A percentile compares a stretch with the other conserved stretches of the same genome.
These are phyloP conservation scores for Paxillus ammoniavirescens DNA, from an alignment of 768 basidiomycete genomes.

Conservation along the genomic window DNA sequence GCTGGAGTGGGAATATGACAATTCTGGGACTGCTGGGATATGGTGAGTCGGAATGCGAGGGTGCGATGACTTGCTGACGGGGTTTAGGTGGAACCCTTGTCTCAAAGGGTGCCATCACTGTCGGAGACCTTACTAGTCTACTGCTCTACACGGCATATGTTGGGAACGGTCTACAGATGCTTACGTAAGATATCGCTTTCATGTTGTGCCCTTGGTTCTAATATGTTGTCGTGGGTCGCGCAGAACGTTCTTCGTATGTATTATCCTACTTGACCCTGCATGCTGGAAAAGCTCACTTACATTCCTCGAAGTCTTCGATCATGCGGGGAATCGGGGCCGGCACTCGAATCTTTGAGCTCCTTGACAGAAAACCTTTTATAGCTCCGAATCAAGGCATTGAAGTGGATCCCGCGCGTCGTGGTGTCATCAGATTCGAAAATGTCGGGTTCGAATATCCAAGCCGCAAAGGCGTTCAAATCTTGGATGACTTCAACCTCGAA, in stretches of 20 bases:
- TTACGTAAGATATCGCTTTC: constrained; percentile 52
- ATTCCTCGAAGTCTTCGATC: constrained; percentile 67
- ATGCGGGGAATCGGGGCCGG: constrained; percentile 98
- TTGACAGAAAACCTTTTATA: constrained; percentile 79
- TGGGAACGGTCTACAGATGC: constrained; percentile 74
- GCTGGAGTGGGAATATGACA: constrained; percentile 93
- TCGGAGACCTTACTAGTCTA: constrained; percentile 88
- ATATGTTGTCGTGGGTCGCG: background rate
- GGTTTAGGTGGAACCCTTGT: constrained; percentile 84
- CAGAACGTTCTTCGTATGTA: constrained; percentile 41
- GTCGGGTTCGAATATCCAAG: constrained; percentile 90
- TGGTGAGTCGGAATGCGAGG: constrained; percentile 46
- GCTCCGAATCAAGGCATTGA: constrained; percentile 59
- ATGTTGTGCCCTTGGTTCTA: background rate
- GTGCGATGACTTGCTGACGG: background rate
- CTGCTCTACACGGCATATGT: constrained; percentile 91
- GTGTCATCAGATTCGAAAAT: constrained; percentile 76
- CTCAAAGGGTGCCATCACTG: constrained; percentile 81
- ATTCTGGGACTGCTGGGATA: constrained; percentile 87
- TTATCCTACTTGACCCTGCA: background rate
- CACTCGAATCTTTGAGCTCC: constrained; percentile 88
- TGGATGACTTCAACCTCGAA: constrained; percentile 81
- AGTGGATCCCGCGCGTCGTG: constrained; percentile 56
- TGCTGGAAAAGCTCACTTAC: background rate
- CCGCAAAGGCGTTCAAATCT: constrained; percentile 73